Evolutionary conservation across 179 eudicot species (phyloP), one percentile per base, ranked within the genome.

Genomic region (Silene noctiflora): DNA sequence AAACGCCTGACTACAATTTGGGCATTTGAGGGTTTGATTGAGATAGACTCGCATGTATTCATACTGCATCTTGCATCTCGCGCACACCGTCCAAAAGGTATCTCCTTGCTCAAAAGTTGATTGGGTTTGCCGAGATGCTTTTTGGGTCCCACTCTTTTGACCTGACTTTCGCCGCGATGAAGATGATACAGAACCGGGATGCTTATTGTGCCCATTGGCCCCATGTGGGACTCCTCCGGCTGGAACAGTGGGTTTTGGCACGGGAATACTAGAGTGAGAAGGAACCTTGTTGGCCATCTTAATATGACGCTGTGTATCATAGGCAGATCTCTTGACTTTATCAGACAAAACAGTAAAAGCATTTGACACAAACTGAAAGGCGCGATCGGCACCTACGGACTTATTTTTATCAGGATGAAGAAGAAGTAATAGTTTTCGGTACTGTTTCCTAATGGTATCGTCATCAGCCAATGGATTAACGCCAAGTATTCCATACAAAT

Each of bases 321-420:
- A 81, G 13, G 81, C 81, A 61, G 72, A 71, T 75, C 84, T 83
- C 66, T 72, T 79, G 5, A n/a, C 69, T 69, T 81, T 79, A 76
- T 85, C 86, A 64, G 82, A 76, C 44, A 85, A 75, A 44, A 83
- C 35, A 44, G 58, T 69, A 75, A 58, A 79, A 48, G 88, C 88
- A 29, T 83, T 83, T 4, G 72, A 29, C 10, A 83, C 86, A 76
- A 85, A 77, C 74, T 85, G 82, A 69, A 83, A 85, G 65, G 88
- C 88, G 20, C 69, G 82, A 35, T 79, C 84, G 12, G 88, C 86
- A 67, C 88, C 88, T 19, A 77, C 13, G n/a, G 65, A 79, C 75
- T 81, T 79, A 13, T 85, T 85, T 75, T 85, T 85, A 72, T 85
- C 88, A 3, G 88, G 88, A 56, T 85, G 88, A 29, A 85, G 75